Evolutionary conservation across 75 land plant genomes (phyloP).

Genomic region (Azolla pinnata): DNA sequence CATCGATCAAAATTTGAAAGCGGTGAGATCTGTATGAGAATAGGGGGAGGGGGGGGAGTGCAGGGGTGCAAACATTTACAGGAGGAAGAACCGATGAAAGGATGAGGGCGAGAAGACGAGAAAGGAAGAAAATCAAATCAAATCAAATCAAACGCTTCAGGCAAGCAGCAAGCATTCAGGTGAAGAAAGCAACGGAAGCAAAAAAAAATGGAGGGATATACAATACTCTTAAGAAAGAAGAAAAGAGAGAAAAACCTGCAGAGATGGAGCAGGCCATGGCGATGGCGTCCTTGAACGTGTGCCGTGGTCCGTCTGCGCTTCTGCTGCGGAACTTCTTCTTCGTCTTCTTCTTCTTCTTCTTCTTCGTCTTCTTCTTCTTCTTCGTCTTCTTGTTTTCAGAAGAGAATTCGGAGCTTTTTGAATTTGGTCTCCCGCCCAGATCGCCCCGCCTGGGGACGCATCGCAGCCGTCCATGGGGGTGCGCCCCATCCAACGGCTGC

Average conservation of each 20-base stretch:
- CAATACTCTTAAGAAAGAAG: neutral
- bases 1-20: neutral
- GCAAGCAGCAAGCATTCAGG: neutral
- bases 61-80: neutral
- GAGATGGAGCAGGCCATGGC: neutral
- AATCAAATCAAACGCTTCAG: neutral
- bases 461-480: too few species aligned
- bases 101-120: neutral
- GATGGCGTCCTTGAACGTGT: too few species aligned
- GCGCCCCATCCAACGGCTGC: too few species aligned
- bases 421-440: too few species aligned
- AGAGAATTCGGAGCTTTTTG: too few species aligned
- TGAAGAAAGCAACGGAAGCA: neutral
- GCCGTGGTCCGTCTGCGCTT: too few species aligned
- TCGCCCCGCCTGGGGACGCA: too few species aligned
- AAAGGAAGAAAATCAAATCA: neutral
- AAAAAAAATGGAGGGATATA: neutral
- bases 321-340: too few species aligned
- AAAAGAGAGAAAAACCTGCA: neutral
- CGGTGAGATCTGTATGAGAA: neutral
- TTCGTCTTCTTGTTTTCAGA: too few species aligned
- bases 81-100: neutral
- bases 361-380: too few species aligned
- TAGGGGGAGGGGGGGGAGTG: too few species aligned
- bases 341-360: too few species aligned